These are phyloP conservation scores for Phragmites australis DNA, from an alignment of 176 grass and related monocot species.

Conservation along the genomic window DNA sequence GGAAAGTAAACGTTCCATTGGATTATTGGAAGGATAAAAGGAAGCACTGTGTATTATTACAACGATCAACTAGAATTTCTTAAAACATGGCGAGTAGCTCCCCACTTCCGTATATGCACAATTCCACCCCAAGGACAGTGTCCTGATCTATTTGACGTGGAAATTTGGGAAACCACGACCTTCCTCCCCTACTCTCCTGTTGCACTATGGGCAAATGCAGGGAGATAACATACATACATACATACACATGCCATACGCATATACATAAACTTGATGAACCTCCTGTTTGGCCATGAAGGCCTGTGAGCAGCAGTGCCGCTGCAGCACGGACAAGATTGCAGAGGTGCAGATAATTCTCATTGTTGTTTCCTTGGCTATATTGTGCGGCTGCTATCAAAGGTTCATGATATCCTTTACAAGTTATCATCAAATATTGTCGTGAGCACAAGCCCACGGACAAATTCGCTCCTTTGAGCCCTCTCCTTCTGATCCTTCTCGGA, in stretches of 20 bases:
- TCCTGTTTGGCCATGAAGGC: neutral
- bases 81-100: constrained; percentile 21
- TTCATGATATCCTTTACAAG: constrained; percentile 31
- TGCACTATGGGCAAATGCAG: constrained; percentile 14
- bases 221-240: constrained; percentile 26
- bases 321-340: constrained; percentile 13
- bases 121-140: constrained; percentile 5
- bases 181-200: constrained; percentile 7
- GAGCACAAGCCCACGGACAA: constrained; percentile 44
- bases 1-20: no score
- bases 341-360: neutral
- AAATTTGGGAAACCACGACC: constrained; percentile 9
- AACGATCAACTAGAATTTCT: constrained; percentile 23
- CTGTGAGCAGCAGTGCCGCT: neutral
- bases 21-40: no score
- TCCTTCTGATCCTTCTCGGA: constrained; percentile 56
- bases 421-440: constrained; percentile 49
- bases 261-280: constrained; percentile 13
- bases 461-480: constrained; percentile 42
- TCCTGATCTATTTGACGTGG: constrained; percentile 42
- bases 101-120: constrained; percentile 10
- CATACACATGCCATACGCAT: constrained; percentile 1
- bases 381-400: constrained; percentile 12
- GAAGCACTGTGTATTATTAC: constrained; percentile 39
- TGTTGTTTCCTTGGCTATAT: neutral